Evolutionary conservation across 306 rosid species (phyloP).

Genomic region (Boehmeria nivea): DNA sequence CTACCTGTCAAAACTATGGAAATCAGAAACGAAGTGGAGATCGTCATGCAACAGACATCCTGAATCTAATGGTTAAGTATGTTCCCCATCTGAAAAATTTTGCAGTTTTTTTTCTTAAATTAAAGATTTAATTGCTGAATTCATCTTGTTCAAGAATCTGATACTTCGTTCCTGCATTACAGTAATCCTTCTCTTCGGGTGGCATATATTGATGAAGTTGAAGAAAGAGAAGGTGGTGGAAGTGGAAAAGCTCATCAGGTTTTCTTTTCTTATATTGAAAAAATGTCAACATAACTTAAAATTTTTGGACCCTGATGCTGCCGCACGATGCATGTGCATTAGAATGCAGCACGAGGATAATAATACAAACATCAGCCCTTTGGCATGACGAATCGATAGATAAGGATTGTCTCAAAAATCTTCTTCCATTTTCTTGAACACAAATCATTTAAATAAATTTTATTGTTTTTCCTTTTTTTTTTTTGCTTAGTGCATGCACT

Average conservation of each 20-base stretch:
- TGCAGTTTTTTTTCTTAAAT: background rate
- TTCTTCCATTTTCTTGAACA: background rate
- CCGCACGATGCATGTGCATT: too few species aligned
- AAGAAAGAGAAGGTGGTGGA: constrained; percentile 56
- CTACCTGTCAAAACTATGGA: constrained; percentile 96
- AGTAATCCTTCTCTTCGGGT: constrained; percentile 95
- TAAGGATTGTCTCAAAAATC: too few species aligned
- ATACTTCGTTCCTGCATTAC: constrained; percentile 19
- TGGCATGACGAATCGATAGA: too few species aligned
- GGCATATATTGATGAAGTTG: constrained; percentile 97
- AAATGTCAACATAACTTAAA: too few species aligned
- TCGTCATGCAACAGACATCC: constrained; percentile 91
- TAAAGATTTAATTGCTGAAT: background rate
- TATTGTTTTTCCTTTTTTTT: too few species aligned
- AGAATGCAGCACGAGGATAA: too few species aligned
- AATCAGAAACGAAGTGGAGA: constrained; percentile 95
- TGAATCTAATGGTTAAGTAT: constrained; percentile 97
- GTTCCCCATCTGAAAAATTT: constrained; percentile 41
- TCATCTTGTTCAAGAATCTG: too few species aligned
- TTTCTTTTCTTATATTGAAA: constrained; percentile 47
- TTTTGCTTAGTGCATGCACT: too few species aligned
- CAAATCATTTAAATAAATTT: too few species aligned
- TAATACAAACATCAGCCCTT: too few species aligned
- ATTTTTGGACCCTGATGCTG: too few species aligned
- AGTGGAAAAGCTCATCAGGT: constrained; percentile 76